Evolutionary conservation across 176 grass and related monocot genomes (phyloP), one percentile per base, ranked within the genome.

Genomic region (Lolium multiflorum): DNA sequence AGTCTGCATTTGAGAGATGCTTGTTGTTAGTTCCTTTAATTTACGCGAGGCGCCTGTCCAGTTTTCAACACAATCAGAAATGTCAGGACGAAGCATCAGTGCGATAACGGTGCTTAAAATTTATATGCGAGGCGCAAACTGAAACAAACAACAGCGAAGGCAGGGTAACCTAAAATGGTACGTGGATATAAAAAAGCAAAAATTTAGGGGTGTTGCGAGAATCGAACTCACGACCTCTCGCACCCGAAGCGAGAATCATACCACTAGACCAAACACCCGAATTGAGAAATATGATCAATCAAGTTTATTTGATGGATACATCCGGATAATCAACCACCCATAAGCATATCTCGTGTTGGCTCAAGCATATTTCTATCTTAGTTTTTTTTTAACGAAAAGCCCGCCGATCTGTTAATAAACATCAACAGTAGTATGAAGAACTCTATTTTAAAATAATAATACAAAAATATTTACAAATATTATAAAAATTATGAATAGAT

Each of bases 171-270:
- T 11, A 9, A 9, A 9, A 21, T 10, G 6, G 20, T 4, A 70
- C 26, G 16, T 24, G 37, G 26, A 46, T 58, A n/a, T 59, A 31
- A 61, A 31, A 46, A 18, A 0, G 0, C 11, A 83, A 72, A 73
- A 46, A 20, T 38, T 0, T 6, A 4, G 73, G 95, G 95, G 91
- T 91, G 95, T 95, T 98, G 85, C 91, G 93, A 93, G 93, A 93
- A 95, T 95, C 87, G 89, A 95, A 98, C 95, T 93, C 91, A 55
- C 85, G 79, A 92, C 93, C 95, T 98, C 95, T 93, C 91, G 77
- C 91, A 93, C 87, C 85, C 93, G 89, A 98, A 95, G 95, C 93
- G 93, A 98, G 95, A 93, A 95, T 95, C 93, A 95, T 93, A 93
- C 93, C 93, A 95, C 95, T 93, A 92, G 95, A 98, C 93, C 89